Evolutionary conservation across 2,329 filamentous ascomycete species (phyloP), one percentile per base, ranked within the genome.

Genomic region (Intubia oerlemansii): DNA sequence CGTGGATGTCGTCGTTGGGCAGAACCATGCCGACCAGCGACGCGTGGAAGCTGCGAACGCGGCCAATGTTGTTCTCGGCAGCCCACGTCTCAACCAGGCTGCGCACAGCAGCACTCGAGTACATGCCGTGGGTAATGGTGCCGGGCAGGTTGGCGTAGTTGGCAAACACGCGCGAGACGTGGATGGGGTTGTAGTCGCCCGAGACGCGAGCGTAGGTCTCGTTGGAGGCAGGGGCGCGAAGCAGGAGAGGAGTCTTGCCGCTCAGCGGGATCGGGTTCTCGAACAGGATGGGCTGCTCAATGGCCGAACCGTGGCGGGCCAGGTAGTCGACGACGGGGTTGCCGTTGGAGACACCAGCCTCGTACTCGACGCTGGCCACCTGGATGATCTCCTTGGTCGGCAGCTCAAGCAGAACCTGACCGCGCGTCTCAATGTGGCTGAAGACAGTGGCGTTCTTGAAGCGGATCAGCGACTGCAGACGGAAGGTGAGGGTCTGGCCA

Each of bases 61-160:
- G 85, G 25, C 88, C 85, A 42, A 95, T 74, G 48, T 98, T 88
- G 62, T 98, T 98, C 59, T 98, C 90, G 1, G 85, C 88, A 29
- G 90, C 88, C 88, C 88, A 98, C 0, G 82, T 98, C 62, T 98
- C 88, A 6, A 98, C 84, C 30, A 98, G 60, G 47, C 82, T 91
- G 44, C 90, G 76, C 17, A 98, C 88, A 21, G 88, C 80, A 39
- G 88, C 88, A 52, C 85, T 95, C 2, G 85, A 90, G 62, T 95
- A 98, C 88, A 98, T 98, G 48, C 88, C 88, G 48, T 98, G 88
- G 2, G 88, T 98, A 45, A 98, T 98, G 25, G 88, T 98, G 28
- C 88, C 90, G 2, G 84, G 84, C 11, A 98, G 64, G 49, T 84
- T 88, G 48, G 88, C 90, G 44, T 95, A 98, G 54, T 71, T 81